These are phyloP conservation scores for Suhomyces panamericanus DNA, from an alignment of 1,139 yeast genomes.

Conservation along the genomic window DNA sequence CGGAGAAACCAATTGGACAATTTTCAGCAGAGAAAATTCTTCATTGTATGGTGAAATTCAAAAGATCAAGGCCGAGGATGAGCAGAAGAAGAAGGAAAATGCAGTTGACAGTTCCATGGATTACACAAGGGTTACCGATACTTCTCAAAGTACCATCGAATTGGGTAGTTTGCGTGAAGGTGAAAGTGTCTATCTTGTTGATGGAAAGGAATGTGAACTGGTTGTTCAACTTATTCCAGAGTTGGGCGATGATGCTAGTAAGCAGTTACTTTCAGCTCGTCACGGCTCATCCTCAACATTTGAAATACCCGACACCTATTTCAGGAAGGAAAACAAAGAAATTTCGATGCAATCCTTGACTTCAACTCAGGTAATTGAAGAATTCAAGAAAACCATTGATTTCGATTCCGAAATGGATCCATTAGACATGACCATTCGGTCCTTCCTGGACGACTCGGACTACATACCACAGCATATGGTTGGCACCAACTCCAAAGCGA, in stretches of 20 bases:
- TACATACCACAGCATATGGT: neutral
- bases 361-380: constrained; percentile 32
- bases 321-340: constrained; percentile 16
- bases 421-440: constrained; percentile 1
- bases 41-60: constrained; percentile 24
- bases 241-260: constrained; percentile 8
- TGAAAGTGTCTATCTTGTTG: neutral
- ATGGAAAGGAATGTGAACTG: constrained; percentile 3
- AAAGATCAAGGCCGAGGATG: constrained; percentile 19
- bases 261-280: constrained; percentile 8
- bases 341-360: constrained; percentile 30
- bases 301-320: constrained; percentile 18
- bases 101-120: constrained; percentile 2
- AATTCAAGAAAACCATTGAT: constrained; percentile 33
- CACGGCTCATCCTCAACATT: constrained; percentile 15
- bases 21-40: constrained; percentile 28
- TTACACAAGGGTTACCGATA: constrained; percentile 2
- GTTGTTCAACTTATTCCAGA: constrained; percentile 11
- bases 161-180: constrained; percentile 1
- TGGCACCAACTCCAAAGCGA: constrained; percentile 1
- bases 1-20: constrained; percentile 41
- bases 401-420: constrained; percentile 14
- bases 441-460: neutral
- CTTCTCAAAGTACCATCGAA: constrained; percentile 4
- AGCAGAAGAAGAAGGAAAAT: neutral